phyloP scores from a whole-genome alignment of 2,329 filamentous ascomycete species.

The Alternaria angustiovoidea region DNA sequence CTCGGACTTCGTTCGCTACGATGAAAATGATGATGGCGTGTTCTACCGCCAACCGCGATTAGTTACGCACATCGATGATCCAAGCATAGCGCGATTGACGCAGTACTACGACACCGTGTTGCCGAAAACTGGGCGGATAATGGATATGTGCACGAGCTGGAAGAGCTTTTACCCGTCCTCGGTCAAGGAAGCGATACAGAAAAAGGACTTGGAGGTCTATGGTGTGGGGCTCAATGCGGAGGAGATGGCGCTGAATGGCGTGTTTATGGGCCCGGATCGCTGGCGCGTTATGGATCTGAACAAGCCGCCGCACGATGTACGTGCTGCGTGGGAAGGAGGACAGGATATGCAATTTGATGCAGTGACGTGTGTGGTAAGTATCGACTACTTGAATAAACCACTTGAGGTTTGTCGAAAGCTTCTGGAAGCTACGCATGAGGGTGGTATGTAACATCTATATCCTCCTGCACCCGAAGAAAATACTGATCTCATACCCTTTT shows the following conservation, averaged over 20 bases:
- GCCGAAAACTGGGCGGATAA: slow-evolving; percentile 52
- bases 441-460: slow-evolving; percentile 40
- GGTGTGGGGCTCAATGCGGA: slow-evolving; percentile 59
- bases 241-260: slow-evolving; percentile 55
- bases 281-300: slow-evolving; percentile 56
- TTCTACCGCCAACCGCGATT: slow-evolving; percentile 58
- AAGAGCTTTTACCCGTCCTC: slow-evolving; percentile 55
- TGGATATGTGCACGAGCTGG: slow-evolving; percentile 63
- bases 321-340: slow-evolving; percentile 14
- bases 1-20: slow-evolving; percentile 52
- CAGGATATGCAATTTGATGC: slow-evolving; percentile 49
- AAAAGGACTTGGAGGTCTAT: slow-evolving; percentile 51
- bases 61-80: slow-evolving; percentile 63
- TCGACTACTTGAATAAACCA: slow-evolving; percentile 61
- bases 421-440: slow-evolving; percentile 49
- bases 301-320: slow-evolving; percentile 41
- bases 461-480: background rate
- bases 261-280: slow-evolving; percentile 40
- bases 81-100: slow-evolving; percentile 55
- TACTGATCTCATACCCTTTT: background rate
- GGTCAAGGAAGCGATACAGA: slow-evolving; percentile 41
- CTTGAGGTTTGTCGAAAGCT: slow-evolving; percentile 56
- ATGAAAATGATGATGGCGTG: slow-evolving; percentile 43
- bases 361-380: slow-evolving; percentile 60
- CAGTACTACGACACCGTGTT: slow-evolving; percentile 58